phyloP scores from a whole-genome alignment of 306 rosid species.

The Casuarina cunninghamiana region DNA sequence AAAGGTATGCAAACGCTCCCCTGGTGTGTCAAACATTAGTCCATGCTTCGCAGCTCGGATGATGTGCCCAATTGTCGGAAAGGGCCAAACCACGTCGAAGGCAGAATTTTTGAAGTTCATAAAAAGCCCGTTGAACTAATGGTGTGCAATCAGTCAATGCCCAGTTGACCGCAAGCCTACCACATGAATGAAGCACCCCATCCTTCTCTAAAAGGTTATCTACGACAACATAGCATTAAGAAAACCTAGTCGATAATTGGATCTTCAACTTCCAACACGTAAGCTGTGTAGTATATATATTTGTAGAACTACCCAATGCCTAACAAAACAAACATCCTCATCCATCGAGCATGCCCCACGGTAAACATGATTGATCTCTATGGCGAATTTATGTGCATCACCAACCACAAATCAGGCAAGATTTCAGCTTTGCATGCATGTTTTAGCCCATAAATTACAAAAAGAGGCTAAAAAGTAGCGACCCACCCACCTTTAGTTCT shows the following conservation, averaged over 20 bases:
- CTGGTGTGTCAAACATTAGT: too few species aligned
- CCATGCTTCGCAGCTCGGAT: too few species aligned
- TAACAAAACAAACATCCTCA: constrained; percentile 35
- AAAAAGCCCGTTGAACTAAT: too few species aligned
- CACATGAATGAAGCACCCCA: neutral
- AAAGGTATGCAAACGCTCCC: too few species aligned
- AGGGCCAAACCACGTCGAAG: too few species aligned
- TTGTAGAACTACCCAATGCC: constrained; percentile 34
- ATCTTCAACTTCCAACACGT: constrained; percentile 32
- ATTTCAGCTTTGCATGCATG: constrained; percentile 25
- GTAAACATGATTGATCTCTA: constrained; percentile 30
- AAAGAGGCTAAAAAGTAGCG: constrained; percentile 13
- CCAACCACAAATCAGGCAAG: constrained; percentile 19
- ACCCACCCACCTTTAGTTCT: constrained; percentile 3
- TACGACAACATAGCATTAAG: constrained; percentile 25
- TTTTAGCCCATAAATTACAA: constrained; percentile 17
- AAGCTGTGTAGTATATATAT: constrained; percentile 40
- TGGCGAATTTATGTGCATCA: constrained; percentile 18
- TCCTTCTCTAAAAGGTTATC: neutral
- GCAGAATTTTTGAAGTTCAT: too few species aligned
- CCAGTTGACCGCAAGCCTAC: too few species aligned
- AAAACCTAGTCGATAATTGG: constrained; percentile 28
- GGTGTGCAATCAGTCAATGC: too few species aligned
- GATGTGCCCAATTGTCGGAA: too few species aligned
- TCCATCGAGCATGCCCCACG: constrained; percentile 33